Conservation (phyloP, 495 filamentous ascomycete genomes). For the Talaromyces proteolyticus region DNA sequence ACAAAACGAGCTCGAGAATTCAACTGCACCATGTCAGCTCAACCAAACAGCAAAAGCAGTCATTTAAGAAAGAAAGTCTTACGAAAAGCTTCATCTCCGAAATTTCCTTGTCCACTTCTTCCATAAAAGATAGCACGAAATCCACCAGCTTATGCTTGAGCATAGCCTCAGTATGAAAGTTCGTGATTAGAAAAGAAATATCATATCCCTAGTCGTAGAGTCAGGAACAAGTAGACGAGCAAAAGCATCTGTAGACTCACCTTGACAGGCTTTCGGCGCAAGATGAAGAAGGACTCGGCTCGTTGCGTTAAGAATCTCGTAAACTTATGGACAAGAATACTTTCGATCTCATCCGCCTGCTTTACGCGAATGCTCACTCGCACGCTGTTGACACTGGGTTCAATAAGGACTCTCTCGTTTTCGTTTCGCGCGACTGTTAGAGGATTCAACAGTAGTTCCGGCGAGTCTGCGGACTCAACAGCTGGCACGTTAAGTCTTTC, state of each 20-base stretch:
- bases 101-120: slow-evolving; percentile 99
- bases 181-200: slow-evolving; percentile 97
- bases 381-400: slow-evolving; percentile 93
- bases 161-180: slow-evolving; percentile 97
- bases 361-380: slow-evolving; percentile 97
- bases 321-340: slow-evolving; percentile 97
- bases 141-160: slow-evolving; percentile 97
- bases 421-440: slow-evolving; percentile 86
- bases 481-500: slow-evolving; percentile 98
- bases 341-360: slow-evolving; percentile 97
- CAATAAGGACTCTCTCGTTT: slow-evolving; percentile 88
- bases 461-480: slow-evolving; percentile 86
- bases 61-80: slow-evolving; percentile 28
- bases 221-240: background rate
- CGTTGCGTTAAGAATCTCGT: slow-evolving; percentile 92
- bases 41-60: background rate
- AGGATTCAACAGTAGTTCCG: slow-evolving; percentile 92
- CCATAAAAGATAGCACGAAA: slow-evolving; percentile 98
- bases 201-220: slow-evolving; percentile 72
- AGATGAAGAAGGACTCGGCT: slow-evolving; percentile 95
- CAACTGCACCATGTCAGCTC: slow-evolving; percentile 47
- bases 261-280: slow-evolving; percentile 92
- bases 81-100: slow-evolving; percentile 99
- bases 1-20: slow-evolving; percentile 98
- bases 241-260: slow-evolving; percentile 36